Evolutionary conservation across 2,329 filamentous ascomycete genomes (phyloP).

Genomic region (Xylogone sp.): DNA sequence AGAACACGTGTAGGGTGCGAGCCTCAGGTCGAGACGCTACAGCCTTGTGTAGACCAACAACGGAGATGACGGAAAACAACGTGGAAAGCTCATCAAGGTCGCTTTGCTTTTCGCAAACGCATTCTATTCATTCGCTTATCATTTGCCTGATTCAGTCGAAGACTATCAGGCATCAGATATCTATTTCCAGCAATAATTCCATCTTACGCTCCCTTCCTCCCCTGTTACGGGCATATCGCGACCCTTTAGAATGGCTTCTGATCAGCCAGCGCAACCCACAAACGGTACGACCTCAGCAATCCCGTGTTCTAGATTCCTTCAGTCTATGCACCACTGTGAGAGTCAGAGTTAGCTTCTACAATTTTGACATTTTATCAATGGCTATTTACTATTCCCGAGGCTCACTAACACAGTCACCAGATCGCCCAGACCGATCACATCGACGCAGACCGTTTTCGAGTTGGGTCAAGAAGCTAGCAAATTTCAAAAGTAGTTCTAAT

Average conservation of each 20-base stretch:
- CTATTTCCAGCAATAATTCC: no score
- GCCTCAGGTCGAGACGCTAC: background rate
- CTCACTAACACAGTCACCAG: conserved; percentile 40
- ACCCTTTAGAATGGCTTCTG: conserved; percentile 31
- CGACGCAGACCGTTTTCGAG: conserved; percentile 84
- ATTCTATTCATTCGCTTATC: no score
- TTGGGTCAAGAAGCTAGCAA: conserved; percentile 92
- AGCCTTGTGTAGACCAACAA: background rate
- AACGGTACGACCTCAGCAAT: conserved; percentile 35
- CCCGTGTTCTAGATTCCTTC: conserved; percentile 2
- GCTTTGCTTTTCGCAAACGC: background rate
- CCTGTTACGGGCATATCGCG: background rate
- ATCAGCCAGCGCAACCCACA: conserved; percentile 35
- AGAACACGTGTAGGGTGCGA: background rate
- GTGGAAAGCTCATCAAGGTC: conserved; percentile 3
- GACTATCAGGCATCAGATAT: no score
- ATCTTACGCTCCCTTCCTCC: no score
- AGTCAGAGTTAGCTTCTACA: conserved; percentile 2
- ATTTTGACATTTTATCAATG: conserved; percentile 18
- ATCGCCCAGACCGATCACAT: conserved; percentile 56
- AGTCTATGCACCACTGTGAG: conserved; percentile 5
- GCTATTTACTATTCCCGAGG: conserved; percentile 12
- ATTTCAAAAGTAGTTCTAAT: conserved; percentile 69
- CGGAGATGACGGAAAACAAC: background rate
- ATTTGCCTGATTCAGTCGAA: no score